Base-by-base conservation (phyloP, 1,284 basidiomycete species). In the Ganoderma boninense region DNA sequence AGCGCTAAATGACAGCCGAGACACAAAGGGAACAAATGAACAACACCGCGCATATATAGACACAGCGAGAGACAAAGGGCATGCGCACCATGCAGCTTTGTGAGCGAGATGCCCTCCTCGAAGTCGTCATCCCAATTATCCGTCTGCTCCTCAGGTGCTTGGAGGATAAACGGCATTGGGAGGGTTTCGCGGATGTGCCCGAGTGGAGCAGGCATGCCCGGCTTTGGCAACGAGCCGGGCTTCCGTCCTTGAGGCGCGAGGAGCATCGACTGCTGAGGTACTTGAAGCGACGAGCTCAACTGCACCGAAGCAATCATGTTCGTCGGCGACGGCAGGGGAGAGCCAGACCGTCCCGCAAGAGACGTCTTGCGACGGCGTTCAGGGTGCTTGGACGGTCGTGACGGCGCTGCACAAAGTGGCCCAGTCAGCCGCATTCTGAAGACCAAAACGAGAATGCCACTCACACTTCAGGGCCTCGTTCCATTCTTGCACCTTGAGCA, bases 41-140 rank as follows among this genome's bases (percentile, higher is more conserved):
- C 38, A 43, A 26, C n/a, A 10, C 60, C 14, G 40, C 42, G 26
- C 18, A 60, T n/a, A 18, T 60, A 38, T 8, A 38, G 10, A 38
- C 7, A 10, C 10, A 38, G 16, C 14, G 14, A 66, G 57, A 35
- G 49, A 65, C 26, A 62, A 38, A 18, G 18, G 20, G 4, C 56
- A 57, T 18, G 75, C 78, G 65, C 77, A 89, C 93, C 92, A 83
- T 95, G 94, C 57, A 96, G 79, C 80, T 96, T 97, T 11, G 92
- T 91, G 67, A 94, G 89, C 1, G 95, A 95, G 38, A 97, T 96
- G 2, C 93, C 96, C 71, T 95, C 95, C 77, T 97, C 96, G 77
- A 99, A 99, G 79, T 99, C 97, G 75, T 96, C 95, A 78, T 99
- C 97, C 97, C 97, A 99, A 73, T 97, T 97, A 79, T 97, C 95